phyloP scores from a whole-genome alignment of 78 protist species.

The Dictyostelium purpureum region DNA sequence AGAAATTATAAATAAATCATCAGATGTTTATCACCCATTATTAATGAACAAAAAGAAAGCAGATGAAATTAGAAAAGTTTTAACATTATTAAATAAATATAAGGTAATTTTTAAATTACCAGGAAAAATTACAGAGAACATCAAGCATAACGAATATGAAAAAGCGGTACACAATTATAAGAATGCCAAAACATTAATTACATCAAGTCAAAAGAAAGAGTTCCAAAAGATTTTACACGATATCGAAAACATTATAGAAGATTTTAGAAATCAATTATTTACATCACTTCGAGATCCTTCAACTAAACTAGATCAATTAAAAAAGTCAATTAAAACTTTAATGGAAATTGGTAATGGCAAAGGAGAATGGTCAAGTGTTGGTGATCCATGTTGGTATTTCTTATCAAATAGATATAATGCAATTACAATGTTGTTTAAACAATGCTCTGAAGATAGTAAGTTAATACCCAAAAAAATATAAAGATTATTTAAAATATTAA shows the following conservation, averaged over 20 bases:
- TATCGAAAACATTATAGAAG: constrained; percentile 58
- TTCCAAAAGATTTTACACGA: constrained; percentile 42
- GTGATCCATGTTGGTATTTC: constrained; percentile 77
- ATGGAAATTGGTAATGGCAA: constrained; percentile 77
- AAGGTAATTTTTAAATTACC: constrained; percentile 65
- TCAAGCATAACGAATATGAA: constrained; percentile 44
- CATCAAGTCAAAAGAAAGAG: constrained; percentile 39
- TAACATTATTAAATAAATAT: constrained; percentile 57
- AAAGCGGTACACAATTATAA: constrained; percentile 55
- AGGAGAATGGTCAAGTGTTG: constrained; percentile 18
- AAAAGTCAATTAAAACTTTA: constrained; percentile 13
- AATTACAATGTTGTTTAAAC: constrained; percentile 21
- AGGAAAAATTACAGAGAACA: constrained; percentile 58
- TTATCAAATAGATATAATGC: constrained; percentile 41
- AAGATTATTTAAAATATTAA: not conserved
- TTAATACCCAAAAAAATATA: too few species aligned
- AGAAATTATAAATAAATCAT: constrained; percentile 53
- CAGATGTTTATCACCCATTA: constrained; percentile 44
- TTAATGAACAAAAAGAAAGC: constrained; percentile 44
- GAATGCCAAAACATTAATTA: constrained; percentile 50
- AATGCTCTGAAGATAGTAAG: constrained; percentile 55
- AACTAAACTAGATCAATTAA: constrained; percentile 44
- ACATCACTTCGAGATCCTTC: constrained; percentile 33
- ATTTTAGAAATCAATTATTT: constrained; percentile 26
- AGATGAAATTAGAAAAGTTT: constrained; percentile 60